Evolutionary conservation across 345 rosid genomes (phyloP), one percentile per base, ranked within the genome.

Genomic region (Turritis glabra): DNA sequence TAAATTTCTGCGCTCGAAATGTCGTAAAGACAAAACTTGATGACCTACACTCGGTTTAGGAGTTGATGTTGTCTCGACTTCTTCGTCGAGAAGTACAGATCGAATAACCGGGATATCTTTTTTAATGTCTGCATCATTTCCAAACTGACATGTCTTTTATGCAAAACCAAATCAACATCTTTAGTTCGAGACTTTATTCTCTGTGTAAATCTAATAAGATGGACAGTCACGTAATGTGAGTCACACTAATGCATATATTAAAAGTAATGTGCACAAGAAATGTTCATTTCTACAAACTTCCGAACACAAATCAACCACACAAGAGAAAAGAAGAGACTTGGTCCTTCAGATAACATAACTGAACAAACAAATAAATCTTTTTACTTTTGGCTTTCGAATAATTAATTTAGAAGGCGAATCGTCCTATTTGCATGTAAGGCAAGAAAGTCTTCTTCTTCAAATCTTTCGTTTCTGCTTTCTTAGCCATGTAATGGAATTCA

Each of bases 381-480:
- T 40, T 46, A 25, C 40, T 40, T 27, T 41, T 75, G 29, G 13
- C 35, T 14, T 22, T 40, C 1, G 15, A 51, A 40, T 13, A 67
- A 40, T 7, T 15, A 56, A 26, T 37, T 63, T 71, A 77, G 43
- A 92, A 87, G 7, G 92, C 88, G n/a, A 88, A 69, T 77, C 90
- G 71, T 23, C 98, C 98, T 25, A 95, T 97, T 52, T 82, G 93
- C 79, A 83, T 91, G 83, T 91, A 94, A 5, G 98, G 98, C 87
- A 94, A 80, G 84, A 84, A 91, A 52, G 96, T 91, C 75, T 64
- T 91, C 86, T 89, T 94, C 90, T 84, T 94, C 86, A 90, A 25
- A 65, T 84, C 84, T 19, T 87, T 79, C 0, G 97, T 85, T 9
- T 75, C 96, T 2, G 97, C 96, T 81, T 89, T 91, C 75, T 91